Evolutionary conservation across 352 stramenopile species (phyloP).

Genomic region (Thalassiosira mediterranea): DNA sequence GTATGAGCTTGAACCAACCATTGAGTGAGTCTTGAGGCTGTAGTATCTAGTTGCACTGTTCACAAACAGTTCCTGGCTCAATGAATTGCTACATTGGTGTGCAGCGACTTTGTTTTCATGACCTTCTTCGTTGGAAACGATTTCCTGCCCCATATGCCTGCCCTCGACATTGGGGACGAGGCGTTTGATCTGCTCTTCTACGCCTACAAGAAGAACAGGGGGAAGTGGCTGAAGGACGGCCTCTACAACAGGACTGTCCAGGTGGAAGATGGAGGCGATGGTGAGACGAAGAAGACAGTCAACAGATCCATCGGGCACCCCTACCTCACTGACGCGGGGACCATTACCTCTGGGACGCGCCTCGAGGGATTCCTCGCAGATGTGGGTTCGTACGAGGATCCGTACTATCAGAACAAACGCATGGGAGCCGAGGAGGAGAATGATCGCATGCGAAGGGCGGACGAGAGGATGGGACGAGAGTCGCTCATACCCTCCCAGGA

Average conservation of each 20-base stretch:
- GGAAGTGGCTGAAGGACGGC: slow-evolving; percentile 86
- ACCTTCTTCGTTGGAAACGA: slow-evolving; percentile 99
- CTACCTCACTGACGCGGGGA: slow-evolving; percentile 92
- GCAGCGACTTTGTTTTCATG: slow-evolving; percentile 99
- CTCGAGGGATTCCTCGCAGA: slow-evolving; percentile 90
- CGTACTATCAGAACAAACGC: slow-evolving; percentile 80
- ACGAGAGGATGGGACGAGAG: slow-evolving; percentile 49
- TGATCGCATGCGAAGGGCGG: slow-evolving; percentile 55
- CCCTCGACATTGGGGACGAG: slow-evolving; percentile 97
- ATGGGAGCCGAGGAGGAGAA: slow-evolving; percentile 45
- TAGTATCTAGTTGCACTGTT: not conserved
- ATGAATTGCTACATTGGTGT: too few relatives aligned
- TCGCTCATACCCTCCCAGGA: slow-evolving; percentile 66
- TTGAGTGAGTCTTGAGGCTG: slow-evolving; percentile 82
- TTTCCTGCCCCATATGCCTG: slow-evolving; percentile 98
- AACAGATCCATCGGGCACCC: slow-evolving; percentile 32
- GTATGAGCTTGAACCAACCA: slow-evolving; percentile 94
- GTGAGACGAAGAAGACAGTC: slow-evolving; percentile 1
- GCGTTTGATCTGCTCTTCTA: slow-evolving; percentile 95
- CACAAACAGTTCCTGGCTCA: too few relatives aligned
- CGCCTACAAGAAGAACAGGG: slow-evolving; percentile 89
- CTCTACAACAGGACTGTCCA: slow-evolving; percentile 28
- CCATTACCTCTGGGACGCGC: slow-evolving; percentile 88
- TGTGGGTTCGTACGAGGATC: slow-evolving; percentile 72
- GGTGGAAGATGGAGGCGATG: slow-evolving; percentile 9